These are phyloP conservation scores for Chytriomyces confervae DNA, from an alignment of 192 early-diverging fungal species.

Conservation along the genomic window DNA sequence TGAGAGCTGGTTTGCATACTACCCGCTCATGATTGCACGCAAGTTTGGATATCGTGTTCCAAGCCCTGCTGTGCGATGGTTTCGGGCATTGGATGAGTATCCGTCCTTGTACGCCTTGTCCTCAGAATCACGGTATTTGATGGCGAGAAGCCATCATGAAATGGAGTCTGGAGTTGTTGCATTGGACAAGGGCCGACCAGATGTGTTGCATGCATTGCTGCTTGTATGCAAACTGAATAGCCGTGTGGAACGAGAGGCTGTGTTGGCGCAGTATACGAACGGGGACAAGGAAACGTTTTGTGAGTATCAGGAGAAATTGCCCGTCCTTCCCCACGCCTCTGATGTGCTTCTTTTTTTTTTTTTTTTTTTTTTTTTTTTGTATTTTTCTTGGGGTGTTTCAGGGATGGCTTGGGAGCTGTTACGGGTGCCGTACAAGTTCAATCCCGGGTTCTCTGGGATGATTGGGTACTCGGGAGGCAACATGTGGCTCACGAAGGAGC, in stretches of 20 bases:
- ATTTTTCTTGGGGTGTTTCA: slow-evolving; percentile 42
- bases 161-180: slow-evolving; percentile 71
- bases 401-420: slow-evolving; percentile 68
- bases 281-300: slow-evolving; percentile 30
- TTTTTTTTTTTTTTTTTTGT: slow-evolving; percentile 59
- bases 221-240: slow-evolving; percentile 62
- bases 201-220: slow-evolving; percentile 56
- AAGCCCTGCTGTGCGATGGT: slow-evolving; percentile 44
- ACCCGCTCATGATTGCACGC: slow-evolving; percentile 56
- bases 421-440: slow-evolving; percentile 61
- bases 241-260: slow-evolving; percentile 1
- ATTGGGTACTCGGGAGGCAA: slow-evolving; percentile 53
- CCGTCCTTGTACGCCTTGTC: slow-evolving; percentile 43
- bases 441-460: slow-evolving; percentile 57
- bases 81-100: slow-evolving; percentile 58
- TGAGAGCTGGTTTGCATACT: slow-evolving; percentile 50
- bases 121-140: slow-evolving; percentile 47
- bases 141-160: slow-evolving; percentile 54
- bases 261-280: slow-evolving; percentile 1
- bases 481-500: background rate
- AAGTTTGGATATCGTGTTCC: slow-evolving; percentile 38
- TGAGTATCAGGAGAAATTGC: slow-evolving; percentile 14
- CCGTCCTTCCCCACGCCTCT: slow-evolving; percentile 31
- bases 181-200: slow-evolving; percentile 57
- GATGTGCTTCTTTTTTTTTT: background rate